A percentile compares a stretch with the other conserved stretches of the same genome.
phyloP scores from a whole-genome alignment of 1,284 basidiomycete species.

The Microbotryum scabiosae region DNA sequence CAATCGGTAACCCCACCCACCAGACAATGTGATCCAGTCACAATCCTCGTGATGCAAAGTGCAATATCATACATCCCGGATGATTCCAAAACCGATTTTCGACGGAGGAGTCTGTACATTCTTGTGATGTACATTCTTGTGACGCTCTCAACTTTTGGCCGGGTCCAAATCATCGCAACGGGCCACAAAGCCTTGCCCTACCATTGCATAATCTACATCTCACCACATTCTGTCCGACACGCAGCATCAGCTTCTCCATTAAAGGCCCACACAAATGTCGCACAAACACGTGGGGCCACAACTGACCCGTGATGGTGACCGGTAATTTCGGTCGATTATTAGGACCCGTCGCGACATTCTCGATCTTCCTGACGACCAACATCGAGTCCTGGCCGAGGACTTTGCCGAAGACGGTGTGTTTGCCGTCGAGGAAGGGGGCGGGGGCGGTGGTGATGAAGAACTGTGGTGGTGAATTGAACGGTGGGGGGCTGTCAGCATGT shows the following conservation, averaged over 20 bases:
- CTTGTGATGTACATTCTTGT: too few relatives aligned
- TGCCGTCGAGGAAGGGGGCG: constrained; percentile 88
- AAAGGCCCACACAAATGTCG: too few relatives aligned
- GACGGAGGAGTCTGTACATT: too few relatives aligned
- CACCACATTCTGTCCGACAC: constrained; percentile 44
- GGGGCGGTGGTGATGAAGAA: constrained; percentile 96
- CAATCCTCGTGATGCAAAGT: too few relatives aligned
- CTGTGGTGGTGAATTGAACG: constrained; percentile 41
- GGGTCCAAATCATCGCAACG: too few relatives aligned
- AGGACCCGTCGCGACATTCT: constrained; percentile 73
- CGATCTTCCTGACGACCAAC: constrained; percentile 69
- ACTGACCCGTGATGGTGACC: constrained; percentile 71
- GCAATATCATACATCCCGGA: too few relatives aligned
- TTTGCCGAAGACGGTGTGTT: constrained; percentile 87
- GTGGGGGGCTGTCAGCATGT: neutral
- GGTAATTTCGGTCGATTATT: constrained; percentile 76
- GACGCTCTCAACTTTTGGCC: too few relatives aligned
- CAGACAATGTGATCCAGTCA: too few relatives aligned
- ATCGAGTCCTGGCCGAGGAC: constrained; percentile 52
- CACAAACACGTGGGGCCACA: neutral
- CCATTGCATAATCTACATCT: constrained; percentile 40
- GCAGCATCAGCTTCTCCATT: neutral
- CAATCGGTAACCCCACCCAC: too few relatives aligned
- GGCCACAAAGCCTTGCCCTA: too few relatives aligned
- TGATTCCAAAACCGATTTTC: too few relatives aligned